These are phyloP conservation scores for Mallotus nudiflorus DNA, from an alignment of 345 rosid genomes.

Conservation along the genomic window DNA sequence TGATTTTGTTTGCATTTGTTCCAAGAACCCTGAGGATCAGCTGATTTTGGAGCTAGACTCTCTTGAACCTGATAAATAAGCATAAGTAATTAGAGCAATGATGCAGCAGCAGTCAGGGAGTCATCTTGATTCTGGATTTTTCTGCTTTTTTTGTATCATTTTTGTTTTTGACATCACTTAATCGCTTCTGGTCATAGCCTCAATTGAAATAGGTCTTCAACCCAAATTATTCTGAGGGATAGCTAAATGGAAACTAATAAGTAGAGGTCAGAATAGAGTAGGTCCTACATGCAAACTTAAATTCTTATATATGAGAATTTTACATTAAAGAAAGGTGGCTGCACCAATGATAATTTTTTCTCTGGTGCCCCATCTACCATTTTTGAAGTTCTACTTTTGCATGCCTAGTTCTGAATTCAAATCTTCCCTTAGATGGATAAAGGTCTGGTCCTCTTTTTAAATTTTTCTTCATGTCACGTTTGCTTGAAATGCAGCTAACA, in stretches of 20 bases:
- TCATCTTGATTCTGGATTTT: background rate
- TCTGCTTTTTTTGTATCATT: background rate
- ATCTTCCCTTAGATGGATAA: too few relatives aligned
- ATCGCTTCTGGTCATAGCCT: background rate
- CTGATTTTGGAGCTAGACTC: conserved; percentile 28
- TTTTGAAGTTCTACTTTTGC: too few relatives aligned
- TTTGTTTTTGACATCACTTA: background rate
- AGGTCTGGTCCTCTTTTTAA: too few relatives aligned
- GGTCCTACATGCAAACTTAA: background rate
- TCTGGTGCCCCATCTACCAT: too few relatives aligned
- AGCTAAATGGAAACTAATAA: too few relatives aligned
- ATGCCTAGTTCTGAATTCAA: too few relatives aligned
- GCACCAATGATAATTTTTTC: background rate
- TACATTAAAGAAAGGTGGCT: background rate
- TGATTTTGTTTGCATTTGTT: conserved; percentile 23
- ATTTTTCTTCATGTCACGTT: too few relatives aligned
- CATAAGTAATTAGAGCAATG: conserved; percentile 6
- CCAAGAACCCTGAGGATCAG: conserved; percentile 33
- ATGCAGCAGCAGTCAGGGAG: background rate
- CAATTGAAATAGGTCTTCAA: too few relatives aligned
- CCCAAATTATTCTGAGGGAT: too few relatives aligned
- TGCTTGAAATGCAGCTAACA: too few relatives aligned
- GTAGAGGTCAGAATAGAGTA: background rate
- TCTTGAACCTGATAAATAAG: conserved; percentile 21
- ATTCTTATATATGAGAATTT: too few relatives aligned